Evolutionary conservation across 208 protist species (phyloP).

Genomic region (Vickermania ingenoplastis): DNA sequence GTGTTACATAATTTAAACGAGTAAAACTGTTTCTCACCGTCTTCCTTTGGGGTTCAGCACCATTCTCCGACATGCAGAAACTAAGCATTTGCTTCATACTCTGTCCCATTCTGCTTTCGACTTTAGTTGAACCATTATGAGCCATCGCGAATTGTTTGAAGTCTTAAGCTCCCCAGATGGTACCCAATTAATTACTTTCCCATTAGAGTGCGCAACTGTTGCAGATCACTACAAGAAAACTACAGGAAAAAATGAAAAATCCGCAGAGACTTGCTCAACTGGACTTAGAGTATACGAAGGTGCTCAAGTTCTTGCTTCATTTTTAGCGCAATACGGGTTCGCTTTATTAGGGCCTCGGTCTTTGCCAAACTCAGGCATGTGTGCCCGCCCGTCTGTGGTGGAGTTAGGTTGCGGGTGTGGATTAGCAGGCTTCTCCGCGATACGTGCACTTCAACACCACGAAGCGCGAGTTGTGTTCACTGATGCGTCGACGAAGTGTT

Average conservation of each 20-base stretch:
- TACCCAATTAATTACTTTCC: constrained; percentile 15
- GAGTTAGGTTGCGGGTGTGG: constrained; percentile 69
- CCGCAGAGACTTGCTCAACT: constrained; percentile 24
- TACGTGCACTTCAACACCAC: background rate
- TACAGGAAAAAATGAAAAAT: constrained; percentile 9
- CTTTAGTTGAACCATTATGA: no score
- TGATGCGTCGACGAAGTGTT: constrained; percentile 39
- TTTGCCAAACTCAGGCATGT: constrained; percentile 11
- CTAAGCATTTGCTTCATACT: no score
- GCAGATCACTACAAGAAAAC: constrained; percentile 42
- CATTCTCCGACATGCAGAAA: no score
- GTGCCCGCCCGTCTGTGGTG: constrained; percentile 12
- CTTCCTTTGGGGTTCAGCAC: no score
- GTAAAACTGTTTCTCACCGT: no score
- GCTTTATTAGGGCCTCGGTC: constrained; percentile 10
- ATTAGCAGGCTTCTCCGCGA: constrained; percentile 27
- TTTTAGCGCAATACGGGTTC: constrained; percentile 27
- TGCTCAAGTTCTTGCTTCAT: constrained; percentile 43
- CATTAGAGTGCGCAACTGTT: constrained; percentile 42
- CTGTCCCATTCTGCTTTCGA: no score
- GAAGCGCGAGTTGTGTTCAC: constrained; percentile 29
- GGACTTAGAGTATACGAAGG: constrained; percentile 69
- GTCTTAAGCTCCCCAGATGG: constrained; percentile 30
- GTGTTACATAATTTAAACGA: no score
- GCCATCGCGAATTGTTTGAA: constrained; percentile 32